Evolutionary conservation across 2,329 filamentous ascomycete genomes (phyloP), one percentile per base, ranked within the genome.

Genomic region (Phoma sp.): DNA sequence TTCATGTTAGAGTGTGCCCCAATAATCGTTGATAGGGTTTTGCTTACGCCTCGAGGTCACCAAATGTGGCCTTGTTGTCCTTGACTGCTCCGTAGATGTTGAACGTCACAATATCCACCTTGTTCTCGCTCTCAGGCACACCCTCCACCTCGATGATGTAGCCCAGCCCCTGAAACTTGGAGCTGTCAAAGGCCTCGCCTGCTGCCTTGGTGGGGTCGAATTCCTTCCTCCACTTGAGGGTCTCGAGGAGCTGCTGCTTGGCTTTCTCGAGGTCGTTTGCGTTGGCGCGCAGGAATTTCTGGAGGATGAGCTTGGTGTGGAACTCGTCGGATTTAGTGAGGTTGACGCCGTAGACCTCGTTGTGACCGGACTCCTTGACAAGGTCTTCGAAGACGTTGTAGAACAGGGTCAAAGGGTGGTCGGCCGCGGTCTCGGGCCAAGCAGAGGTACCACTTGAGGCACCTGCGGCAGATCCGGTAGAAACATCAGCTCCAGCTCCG

Each of bases 241-340:
- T 93, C 67, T 88, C 87, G 53, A 79, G 81, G 37, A 98, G 84
- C 78, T 97, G 93, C 49, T 88, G 84, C 71, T 88, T 87, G 14
- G 93, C 91, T 71, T 87, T 87, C 47, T 81, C 80, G 6, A 91
- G 73, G 68, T 96, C 87, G 57, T 88, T 87, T 57, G 87, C 86
- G 74, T 97, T 97, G 72, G 93, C 93, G 64, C 93, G 91, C 50
- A 98, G 84, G 78, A 93, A 97, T 80, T 97, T 98, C 73, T 96
- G 92, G 42, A 97, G 81, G 45, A 97, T 85, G 65, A 96, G 87
- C 71, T 90, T 88, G 40, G 90, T 92, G 48, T 90, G 90, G 46
- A 93, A 82, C 66, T 92, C 82, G 34, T 71, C 70, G 32, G 68
- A 62, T 14, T 66, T 62, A 39, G 64, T 60, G 37, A 97, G 84